Conservation (phyloP, 495 filamentous ascomycete species). For the Daldinia bambusicola region DNA sequence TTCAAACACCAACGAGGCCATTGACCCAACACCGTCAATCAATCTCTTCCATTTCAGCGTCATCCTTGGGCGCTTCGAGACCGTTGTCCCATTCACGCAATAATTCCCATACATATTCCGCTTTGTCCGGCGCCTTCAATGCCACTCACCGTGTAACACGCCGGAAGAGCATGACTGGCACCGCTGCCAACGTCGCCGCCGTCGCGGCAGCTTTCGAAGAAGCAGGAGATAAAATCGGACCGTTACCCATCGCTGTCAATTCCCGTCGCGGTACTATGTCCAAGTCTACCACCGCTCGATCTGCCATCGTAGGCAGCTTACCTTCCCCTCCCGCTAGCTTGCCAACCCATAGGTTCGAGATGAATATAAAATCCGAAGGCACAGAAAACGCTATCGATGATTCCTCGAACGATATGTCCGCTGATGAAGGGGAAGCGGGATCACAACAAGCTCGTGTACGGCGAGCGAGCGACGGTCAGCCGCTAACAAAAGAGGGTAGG, state of each 20-base stretch:
- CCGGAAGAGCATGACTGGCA: constrained; percentile 89
- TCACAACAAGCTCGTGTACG: constrained; percentile 76
- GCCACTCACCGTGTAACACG: constrained; percentile 86
- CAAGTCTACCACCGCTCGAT: constrained; percentile 54
- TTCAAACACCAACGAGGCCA: constrained; percentile 60
- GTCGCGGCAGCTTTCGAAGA: constrained; percentile 78
- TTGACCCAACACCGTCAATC: constrained; percentile 61
- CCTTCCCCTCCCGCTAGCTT: constrained; percentile 65
- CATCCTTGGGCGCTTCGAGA: constrained; percentile 52
- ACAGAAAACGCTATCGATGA: constrained; percentile 70
- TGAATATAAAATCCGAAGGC: constrained; percentile 52
- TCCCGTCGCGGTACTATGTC: constrained; percentile 64
- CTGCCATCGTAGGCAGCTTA: constrained; percentile 63
- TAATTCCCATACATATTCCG: constrained; percentile 83
- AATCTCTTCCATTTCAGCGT: constrained; percentile 53
- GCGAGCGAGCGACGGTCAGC: constrained; percentile 87
- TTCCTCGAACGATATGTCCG: constrained; percentile 64
- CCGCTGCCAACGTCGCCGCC: constrained; percentile 75
- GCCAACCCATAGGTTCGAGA: constrained; percentile 56
- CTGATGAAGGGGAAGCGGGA: constrained; percentile 66
- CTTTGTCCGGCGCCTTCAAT: constrained; percentile 75
- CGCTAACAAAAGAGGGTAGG: constrained; percentile 80
- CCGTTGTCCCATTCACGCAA: constrained; percentile 72
- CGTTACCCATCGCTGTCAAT: constrained; percentile 61
- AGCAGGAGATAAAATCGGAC: constrained; percentile 63